Conservation (phyloP, 164 flowering plant species). For the Annona squamosa region DNA sequence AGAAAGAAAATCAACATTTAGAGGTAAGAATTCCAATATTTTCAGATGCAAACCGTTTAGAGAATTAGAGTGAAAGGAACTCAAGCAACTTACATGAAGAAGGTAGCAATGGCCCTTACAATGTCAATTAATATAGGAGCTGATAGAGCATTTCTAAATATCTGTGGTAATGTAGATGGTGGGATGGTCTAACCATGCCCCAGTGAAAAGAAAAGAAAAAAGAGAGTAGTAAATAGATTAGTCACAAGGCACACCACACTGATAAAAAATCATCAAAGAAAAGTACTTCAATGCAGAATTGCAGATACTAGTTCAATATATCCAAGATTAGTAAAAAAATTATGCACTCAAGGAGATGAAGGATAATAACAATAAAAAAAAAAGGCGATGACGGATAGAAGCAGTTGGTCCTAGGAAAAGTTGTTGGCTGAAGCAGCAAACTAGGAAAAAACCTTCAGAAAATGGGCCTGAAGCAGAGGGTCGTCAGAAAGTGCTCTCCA, state of each 20-base stretch:
- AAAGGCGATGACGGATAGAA: neutral
- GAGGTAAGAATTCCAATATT: neutral
- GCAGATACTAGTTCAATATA: no score
- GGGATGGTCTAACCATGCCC: constrained; percentile 42
- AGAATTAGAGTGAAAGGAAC: neutral
- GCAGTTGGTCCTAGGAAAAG: neutral
- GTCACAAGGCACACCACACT: constrained; percentile 2
- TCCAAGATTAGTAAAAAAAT: neutral
- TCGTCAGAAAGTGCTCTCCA: constrained; percentile 85
- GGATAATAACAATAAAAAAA: no score
- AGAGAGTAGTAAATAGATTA: neutral
- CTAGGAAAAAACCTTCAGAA: constrained; percentile 55
- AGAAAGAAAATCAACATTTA: neutral
- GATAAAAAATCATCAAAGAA: constrained; percentile 1
- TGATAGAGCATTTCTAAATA: constrained; percentile 79
- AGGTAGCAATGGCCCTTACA: constrained; percentile 59
- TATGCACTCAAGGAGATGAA: neutral
- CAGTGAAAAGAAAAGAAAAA: constrained; percentile 2
- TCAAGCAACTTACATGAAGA: constrained; percentile 54
- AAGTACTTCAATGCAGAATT: neutral
- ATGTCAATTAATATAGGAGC: constrained; percentile 67
- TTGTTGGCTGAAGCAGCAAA: neutral
- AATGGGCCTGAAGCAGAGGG: constrained; percentile 47
- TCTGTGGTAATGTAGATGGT: constrained; percentile 60
- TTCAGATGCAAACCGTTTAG: neutral